Base-by-base conservation (phyloP, 495 filamentous ascomycete species). In the Hypoxylon crocopeplum region DNA sequence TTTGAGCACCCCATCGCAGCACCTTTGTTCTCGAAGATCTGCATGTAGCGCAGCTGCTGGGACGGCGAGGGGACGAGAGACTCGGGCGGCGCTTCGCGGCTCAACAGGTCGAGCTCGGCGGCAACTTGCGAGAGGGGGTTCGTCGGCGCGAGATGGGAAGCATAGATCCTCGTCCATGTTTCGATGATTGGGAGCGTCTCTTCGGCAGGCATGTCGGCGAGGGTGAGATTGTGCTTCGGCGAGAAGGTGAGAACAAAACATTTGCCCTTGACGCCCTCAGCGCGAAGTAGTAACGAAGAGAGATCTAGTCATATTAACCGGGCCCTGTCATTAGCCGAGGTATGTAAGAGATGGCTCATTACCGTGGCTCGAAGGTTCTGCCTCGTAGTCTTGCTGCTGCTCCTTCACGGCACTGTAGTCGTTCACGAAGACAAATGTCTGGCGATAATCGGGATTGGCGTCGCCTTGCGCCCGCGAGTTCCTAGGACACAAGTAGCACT, bases 21-120 rank as follows among this genome's bases (percentile, higher is more conserved):
- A 39, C 94, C 94, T 77, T 98, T 98, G 79, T 98, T 98, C 75
- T 98, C 94, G 58, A 98, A 98, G 61, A 98, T 97, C 73, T 98
- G 94, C 93, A 98, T 97, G 74, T 96, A 98, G 39, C 86, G 84
- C 66, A 95, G 91, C 72, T 97, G 92, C 49, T 88, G 82, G 39
- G 83, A 86, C 5, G 92, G 85, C 25, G 78, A 76, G 46, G 64
- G 79, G 12, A 68, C 69, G 67, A 68, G 74, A 45, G 68, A 72
- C 48, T 75, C 69, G 0, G 67, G 59, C 55, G 59, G 74, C 60
- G 57, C 82, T 77, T 57, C 78, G 66, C 24, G 70, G 8, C 55
- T 57, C 19, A 78, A 48, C 1, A 66, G 65, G 13, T 67, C 54
- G 12, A 66, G 49, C 19, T 66, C 54, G 4, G 59, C 64, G 0